These are phyloP conservation scores for Penicillium sp. DNA, from an alignment of 2,329 filamentous ascomycete species.

Conservation along the genomic window DNA sequence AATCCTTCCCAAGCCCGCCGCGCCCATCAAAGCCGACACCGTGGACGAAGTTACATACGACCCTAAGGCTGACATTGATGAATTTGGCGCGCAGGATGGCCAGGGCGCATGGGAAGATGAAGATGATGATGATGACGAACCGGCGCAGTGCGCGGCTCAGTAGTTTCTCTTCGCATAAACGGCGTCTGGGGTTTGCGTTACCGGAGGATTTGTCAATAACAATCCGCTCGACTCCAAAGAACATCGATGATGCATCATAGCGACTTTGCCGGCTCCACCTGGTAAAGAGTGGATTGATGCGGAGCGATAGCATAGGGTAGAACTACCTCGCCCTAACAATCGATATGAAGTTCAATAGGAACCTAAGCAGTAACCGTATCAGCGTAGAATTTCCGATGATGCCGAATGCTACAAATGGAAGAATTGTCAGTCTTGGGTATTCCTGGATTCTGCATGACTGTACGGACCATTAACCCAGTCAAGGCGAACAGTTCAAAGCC, in stretches of 20 bases:
- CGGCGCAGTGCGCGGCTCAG: constrained; percentile 50
- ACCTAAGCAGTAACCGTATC: too few species aligned
- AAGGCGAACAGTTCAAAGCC: neutral
- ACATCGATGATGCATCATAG: neutral
- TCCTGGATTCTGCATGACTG: neutral
- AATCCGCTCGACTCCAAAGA: neutral
- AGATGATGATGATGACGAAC: constrained; percentile 46
- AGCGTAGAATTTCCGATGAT: too few species aligned
- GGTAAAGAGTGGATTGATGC: constrained; percentile 19
- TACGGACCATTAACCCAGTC: too few species aligned
- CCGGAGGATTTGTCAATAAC: constrained; percentile 7
- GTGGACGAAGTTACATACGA: constrained; percentile 87
- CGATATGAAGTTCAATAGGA: too few species aligned
- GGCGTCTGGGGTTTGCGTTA: constrained; percentile 28
- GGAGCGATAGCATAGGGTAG: constrained; percentile 43
- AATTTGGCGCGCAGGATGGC: constrained; percentile 50
- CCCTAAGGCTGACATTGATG: constrained; percentile 75
- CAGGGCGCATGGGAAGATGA: constrained; percentile 50
- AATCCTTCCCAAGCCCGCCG: constrained; percentile 64
- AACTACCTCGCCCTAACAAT: too few species aligned
- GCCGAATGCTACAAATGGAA: too few species aligned
- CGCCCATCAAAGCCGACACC: constrained; percentile 64
- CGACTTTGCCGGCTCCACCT: neutral
- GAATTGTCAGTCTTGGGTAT: neutral
- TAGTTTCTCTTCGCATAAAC: constrained; percentile 35